Evolutionary conservation across 2,329 filamentous ascomycete species (phyloP).

Genomic region (Neopestalotiopsis clavispora): DNA sequence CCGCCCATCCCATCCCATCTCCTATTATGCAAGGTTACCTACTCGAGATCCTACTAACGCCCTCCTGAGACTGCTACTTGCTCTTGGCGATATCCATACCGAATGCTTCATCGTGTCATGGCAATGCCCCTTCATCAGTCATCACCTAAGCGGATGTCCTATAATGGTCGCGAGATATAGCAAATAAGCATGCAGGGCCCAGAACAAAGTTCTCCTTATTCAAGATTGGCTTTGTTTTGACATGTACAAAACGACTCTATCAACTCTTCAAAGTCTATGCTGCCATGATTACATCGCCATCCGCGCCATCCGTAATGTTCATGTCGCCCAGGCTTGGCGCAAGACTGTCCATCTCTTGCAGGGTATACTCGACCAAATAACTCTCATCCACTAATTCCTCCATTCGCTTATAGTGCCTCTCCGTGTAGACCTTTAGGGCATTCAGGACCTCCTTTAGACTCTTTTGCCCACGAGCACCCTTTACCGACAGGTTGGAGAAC

Average conservation of each 20-base stretch:
- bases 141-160: not conserved
- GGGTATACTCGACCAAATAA: conserved; percentile 90
- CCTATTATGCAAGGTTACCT: not conserved
- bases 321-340: conserved; percentile 47
- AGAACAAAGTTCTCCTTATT: not conserved
- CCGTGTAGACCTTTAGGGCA: conserved; percentile 87
- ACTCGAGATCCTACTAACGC: not conserved
- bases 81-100: not conserved
- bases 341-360: conserved; percentile 88
- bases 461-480: conserved; percentile 61
- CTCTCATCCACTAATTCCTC: conserved; percentile 94
- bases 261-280: conserved; percentile 13
- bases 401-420: conserved; percentile 87
- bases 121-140: not conserved
- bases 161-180: not conserved
- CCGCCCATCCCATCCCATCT: not conserved
- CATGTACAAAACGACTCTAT: not conserved
- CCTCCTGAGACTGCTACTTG: not conserved
- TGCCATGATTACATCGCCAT: conserved; percentile 48
- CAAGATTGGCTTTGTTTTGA: not conserved
- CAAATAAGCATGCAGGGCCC: not conserved
- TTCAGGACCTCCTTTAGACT: conserved; percentile 84
- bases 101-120: not conserved
- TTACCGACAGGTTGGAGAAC: conserved; percentile 72
- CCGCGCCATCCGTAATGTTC: conserved; percentile 43